These are phyloP conservation scores for Cercospora beticola DNA, from an alignment of 2,329 filamentous ascomycete species.

Conservation along the genomic window DNA sequence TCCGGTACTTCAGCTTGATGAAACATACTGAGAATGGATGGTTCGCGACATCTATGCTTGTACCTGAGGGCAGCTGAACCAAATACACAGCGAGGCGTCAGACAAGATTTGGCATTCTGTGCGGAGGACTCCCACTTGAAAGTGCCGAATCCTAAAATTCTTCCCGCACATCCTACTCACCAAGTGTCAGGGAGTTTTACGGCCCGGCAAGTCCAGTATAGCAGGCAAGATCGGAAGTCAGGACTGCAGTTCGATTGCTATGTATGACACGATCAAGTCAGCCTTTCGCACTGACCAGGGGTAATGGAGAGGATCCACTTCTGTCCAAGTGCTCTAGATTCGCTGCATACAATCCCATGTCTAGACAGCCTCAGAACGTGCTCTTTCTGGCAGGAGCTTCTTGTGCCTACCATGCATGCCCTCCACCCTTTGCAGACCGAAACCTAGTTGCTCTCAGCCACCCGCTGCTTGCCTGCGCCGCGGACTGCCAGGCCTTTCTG, in stretches of 20 bases:
- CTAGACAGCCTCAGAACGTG: neutral
- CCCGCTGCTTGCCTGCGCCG: slow-evolving; percentile 11
- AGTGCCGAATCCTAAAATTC: neutral
- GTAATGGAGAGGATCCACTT: neutral
- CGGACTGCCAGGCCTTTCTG: slow-evolving; percentile 13
- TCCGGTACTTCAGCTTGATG: neutral
- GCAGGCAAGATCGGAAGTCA: neutral
- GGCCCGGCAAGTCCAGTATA: neutral
- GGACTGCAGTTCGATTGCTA: neutral
- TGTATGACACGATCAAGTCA: neutral
- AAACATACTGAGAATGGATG: neutral
- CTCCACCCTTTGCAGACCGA: slow-evolving; percentile 3
- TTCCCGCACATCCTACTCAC: neutral
- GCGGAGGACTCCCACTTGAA: neutral
- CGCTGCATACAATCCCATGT: neutral
- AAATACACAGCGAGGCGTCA: neutral
- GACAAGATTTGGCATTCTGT: neutral
- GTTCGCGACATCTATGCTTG: neutral
- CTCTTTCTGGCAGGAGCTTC: slow-evolving; percentile 2
- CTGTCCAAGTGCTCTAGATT: neutral
- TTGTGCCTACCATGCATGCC: neutral
- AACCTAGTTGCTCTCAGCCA: slow-evolving; percentile 11
- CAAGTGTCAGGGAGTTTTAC: neutral
- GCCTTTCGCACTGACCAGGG: neutral
- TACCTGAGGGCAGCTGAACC: neutral